A percentile compares a stretch with the other conserved stretches of the same genome.
phyloP scores from a whole-genome alignment of 1,139 yeast genomes.

The Pichiaceae sp. region DNA sequence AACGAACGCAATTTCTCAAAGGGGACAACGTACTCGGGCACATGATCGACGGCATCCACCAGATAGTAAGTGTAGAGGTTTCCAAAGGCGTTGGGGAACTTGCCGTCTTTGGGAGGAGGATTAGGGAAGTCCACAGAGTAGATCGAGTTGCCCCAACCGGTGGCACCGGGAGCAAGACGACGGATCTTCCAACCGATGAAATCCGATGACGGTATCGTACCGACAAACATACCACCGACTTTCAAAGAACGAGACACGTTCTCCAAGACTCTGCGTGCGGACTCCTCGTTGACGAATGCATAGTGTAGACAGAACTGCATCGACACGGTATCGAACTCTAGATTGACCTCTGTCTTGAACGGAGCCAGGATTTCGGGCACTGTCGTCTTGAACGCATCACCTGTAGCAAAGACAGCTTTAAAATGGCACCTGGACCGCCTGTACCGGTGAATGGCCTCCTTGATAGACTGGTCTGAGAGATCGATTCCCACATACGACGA shows the following conservation, averaged over 20 bases:
- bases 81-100: constrained; percentile 72
- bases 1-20: constrained; percentile 77
- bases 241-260: constrained; percentile 72
- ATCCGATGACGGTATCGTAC: constrained; percentile 92
- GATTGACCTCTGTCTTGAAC: constrained; percentile 42
- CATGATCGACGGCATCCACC: constrained; percentile 91
- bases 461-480: constrained; percentile 79
- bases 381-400: constrained; percentile 75
- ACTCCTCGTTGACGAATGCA: constrained; percentile 81
- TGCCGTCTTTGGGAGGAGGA: constrained; percentile 65
- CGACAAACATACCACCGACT: constrained; percentile 81
- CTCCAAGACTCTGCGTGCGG: constrained; percentile 61
- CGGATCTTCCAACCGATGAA: constrained; percentile 60
- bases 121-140: constrained; percentile 75
- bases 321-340: constrained; percentile 84
- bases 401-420: constrained; percentile 80
- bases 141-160: constrained; percentile 76
- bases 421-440: constrained; percentile 44
- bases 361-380: constrained; percentile 61
- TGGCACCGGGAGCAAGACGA: constrained; percentile 39
- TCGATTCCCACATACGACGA: constrained; percentile 84
- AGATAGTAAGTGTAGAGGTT: constrained; percentile 74
- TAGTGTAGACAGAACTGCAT: constrained; percentile 91
- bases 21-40: constrained; percentile 97
- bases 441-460: constrained; percentile 77